Evolutionary conservation across 306 rosid genomes (phyloP).

Genomic region (Fragaria ananassa): DNA sequence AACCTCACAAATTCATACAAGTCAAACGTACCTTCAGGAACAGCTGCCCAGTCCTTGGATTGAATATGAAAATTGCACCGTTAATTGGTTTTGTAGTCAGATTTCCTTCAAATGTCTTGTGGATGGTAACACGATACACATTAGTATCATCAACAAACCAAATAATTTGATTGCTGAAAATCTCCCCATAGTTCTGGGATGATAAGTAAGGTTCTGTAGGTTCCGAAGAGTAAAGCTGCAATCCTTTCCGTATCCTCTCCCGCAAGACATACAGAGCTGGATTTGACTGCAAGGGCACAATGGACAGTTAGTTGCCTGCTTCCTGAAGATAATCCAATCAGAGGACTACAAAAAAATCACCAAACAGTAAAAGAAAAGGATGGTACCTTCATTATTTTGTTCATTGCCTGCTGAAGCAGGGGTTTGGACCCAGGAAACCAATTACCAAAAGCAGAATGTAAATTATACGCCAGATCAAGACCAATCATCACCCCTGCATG

Average conservation of each 20-base stretch:
- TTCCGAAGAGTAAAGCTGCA: slow-evolving; percentile 97
- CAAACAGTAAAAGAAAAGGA: background rate
- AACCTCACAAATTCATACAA: background rate
- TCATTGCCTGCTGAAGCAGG: slow-evolving; percentile 94
- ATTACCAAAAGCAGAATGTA: slow-evolving; percentile 98
- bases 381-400: slow-evolving; percentile 95
- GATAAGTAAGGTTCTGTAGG: slow-evolving; percentile 98
- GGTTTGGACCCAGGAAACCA: slow-evolving; percentile 99
- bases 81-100: slow-evolving; percentile 97
- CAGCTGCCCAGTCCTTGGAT: slow-evolving; percentile 97
- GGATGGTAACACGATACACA: slow-evolving; percentile 97
- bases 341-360: background rate
- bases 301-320: slow-evolving; percentile 21
- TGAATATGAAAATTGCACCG: slow-evolving; percentile 95
- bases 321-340: slow-evolving; percentile 1
- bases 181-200: slow-evolving; percentile 98
- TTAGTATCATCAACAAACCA: slow-evolving; percentile 99
- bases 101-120: slow-evolving; percentile 98
- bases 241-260: slow-evolving; percentile 95
- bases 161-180: slow-evolving; percentile 95
- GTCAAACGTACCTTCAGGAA: slow-evolving; percentile 70
- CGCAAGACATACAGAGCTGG: slow-evolving; percentile 97
- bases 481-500: slow-evolving; percentile 97
- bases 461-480: slow-evolving; percentile 88
- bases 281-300: slow-evolving; percentile 74